phyloP scores from a whole-genome alignment of 2,329 filamentous ascomycete genomes.

The Trichothecium roseum region DNA sequence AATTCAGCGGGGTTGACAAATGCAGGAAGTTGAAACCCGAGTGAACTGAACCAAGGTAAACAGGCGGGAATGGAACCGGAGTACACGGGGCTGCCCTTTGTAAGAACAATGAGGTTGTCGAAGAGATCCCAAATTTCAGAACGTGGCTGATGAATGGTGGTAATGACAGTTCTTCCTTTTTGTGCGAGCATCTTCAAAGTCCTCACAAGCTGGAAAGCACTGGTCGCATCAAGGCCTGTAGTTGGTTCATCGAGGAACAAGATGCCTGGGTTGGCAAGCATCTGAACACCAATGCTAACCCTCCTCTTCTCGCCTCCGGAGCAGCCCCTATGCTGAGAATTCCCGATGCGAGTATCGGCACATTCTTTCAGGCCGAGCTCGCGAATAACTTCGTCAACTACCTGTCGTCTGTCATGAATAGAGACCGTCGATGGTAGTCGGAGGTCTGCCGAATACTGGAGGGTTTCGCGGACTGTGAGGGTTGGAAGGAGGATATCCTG shows the following conservation, averaged over 20 bases:
- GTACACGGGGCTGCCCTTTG: conserved; percentile 58
- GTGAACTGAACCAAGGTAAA: conserved; percentile 50
- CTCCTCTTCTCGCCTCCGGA: conserved; percentile 71
- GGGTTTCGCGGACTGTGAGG: conserved; percentile 64
- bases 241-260: conserved; percentile 74
- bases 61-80: conserved; percentile 49
- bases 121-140: conserved; percentile 74
- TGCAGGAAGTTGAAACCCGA: conserved; percentile 51
- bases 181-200: conserved; percentile 58
- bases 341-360: conserved; percentile 64
- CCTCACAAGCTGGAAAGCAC: conserved; percentile 61
- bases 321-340: conserved; percentile 60
- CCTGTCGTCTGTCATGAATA: conserved; percentile 42
- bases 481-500: conserved; percentile 65
- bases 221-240: conserved; percentile 67
- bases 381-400: conserved; percentile 68
- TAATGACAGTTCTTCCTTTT: conserved; percentile 61
- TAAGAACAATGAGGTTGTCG: conserved; percentile 60
- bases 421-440: conserved; percentile 55
- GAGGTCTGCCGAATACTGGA: conserved; percentile 63
- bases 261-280: conserved; percentile 69
- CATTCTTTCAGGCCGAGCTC: conserved; percentile 70
- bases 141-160: conserved; percentile 67
- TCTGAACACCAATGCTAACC: conserved; percentile 67
- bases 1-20: conserved; percentile 75